A percentile compares a stretch with the other conserved stretches of the same genome.
These are phyloP conservation scores for Neonectria faginata DNA, from an alignment of 2,329 filamentous ascomycete genomes.

Conservation along the genomic window DNA sequence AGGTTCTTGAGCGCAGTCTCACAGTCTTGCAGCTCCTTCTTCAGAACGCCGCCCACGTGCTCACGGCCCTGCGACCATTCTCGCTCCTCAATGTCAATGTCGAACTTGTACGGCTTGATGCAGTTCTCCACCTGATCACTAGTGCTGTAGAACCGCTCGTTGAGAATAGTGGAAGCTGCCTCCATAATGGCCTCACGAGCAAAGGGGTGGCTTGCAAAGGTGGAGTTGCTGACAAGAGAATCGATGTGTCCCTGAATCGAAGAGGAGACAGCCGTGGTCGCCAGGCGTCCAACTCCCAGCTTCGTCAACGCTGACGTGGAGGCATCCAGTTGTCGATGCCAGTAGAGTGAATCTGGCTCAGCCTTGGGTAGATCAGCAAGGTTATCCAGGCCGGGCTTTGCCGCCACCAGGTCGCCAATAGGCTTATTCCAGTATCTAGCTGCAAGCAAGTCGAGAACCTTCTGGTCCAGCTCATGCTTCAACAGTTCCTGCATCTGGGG, in stretches of 20 bases:
- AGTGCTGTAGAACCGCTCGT: slow-evolving; percentile 95
- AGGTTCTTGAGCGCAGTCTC: slow-evolving; percentile 81
- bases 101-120: slow-evolving; percentile 98
- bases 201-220: slow-evolving; percentile 90
- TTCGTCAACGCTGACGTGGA: slow-evolving; percentile 92
- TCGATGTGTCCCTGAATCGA: slow-evolving; percentile 90
- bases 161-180: slow-evolving; percentile 88
- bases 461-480: slow-evolving; percentile 93
- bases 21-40: slow-evolving; percentile 86
- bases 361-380: slow-evolving; percentile 85
- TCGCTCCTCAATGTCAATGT: slow-evolving; percentile 91
- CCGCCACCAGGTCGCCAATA: slow-evolving; percentile 80
- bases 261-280: slow-evolving; percentile 89
- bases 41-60: slow-evolving; percentile 83
- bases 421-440: slow-evolving; percentile 98
- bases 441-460: slow-evolving; percentile 91
- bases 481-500: slow-evolving; percentile 89
- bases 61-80: slow-evolving; percentile 91
- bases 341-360: slow-evolving; percentile 86
- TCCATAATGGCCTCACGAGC: slow-evolving; percentile 93
- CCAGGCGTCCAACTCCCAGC: slow-evolving; percentile 90
- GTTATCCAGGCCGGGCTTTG: slow-evolving; percentile 75
- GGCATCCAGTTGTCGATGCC: slow-evolving; percentile 94
- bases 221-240: slow-evolving; percentile 79
- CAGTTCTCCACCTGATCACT: slow-evolving; percentile 99